A percentile compares a stretch with the other conserved stretches of the same genome.
Conservation (phyloP, 75 land plant genomes). For the Pseudotsuga menziesii region DNA sequence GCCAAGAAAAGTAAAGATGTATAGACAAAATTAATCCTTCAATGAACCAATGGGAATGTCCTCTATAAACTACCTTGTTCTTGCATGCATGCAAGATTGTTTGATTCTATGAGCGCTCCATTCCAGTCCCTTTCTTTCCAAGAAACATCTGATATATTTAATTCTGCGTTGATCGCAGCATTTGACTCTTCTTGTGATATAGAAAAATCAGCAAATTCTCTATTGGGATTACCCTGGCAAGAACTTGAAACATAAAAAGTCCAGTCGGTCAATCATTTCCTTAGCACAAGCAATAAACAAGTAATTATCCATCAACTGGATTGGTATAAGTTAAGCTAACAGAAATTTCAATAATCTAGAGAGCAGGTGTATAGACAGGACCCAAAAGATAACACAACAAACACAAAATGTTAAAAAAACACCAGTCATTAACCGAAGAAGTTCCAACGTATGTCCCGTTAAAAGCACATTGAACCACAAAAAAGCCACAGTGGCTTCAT, state of each 20-base stretch:
- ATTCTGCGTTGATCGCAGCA: slow-evolving; percentile 81
- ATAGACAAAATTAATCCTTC: not conserved
- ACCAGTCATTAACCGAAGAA: no score
- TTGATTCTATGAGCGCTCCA: slow-evolving; percentile 20
- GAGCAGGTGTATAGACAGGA: not conserved
- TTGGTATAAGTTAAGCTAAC: not conserved
- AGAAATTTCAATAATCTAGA: not conserved
- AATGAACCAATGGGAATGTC: not conserved
- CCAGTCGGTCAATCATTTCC: not conserved
- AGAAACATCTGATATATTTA: slow-evolving; percentile 72
- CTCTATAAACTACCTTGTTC: slow-evolving; percentile 21
- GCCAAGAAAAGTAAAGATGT: not conserved
- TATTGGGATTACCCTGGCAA: slow-evolving; percentile 82
- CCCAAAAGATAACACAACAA: not conserved
- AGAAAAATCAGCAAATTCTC: slow-evolving; percentile 71
- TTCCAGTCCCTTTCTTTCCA: slow-evolving; percentile 46
- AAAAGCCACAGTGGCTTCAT: no score
- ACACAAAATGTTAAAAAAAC: no score
- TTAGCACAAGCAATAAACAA: not conserved
- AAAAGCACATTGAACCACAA: no score
- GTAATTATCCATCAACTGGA: not conserved
- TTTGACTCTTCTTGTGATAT: slow-evolving; percentile 89
- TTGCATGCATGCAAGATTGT: slow-evolving; percentile 8
- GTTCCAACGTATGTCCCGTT: no score
- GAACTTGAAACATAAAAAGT: slow-evolving; percentile 39